Conservation (phyloP, 371 early-diverging fungal species). For the Lichtheimia hyalospora region DNA sequence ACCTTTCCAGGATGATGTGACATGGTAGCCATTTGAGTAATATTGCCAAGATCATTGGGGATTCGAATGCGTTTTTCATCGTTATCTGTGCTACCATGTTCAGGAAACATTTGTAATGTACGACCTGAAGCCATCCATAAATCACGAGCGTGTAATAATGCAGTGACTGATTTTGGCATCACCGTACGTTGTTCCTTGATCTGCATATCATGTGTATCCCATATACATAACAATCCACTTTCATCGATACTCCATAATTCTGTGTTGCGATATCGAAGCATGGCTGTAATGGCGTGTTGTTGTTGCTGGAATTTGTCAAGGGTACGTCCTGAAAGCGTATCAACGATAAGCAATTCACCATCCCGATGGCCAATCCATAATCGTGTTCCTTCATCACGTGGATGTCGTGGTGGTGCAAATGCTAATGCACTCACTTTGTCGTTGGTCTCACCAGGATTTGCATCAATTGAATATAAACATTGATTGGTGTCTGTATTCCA, state of each 20-base stretch:
- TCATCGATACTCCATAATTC: conserved; percentile 81
- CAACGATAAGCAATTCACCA: conserved; percentile 58
- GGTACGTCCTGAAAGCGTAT: conserved; percentile 45
- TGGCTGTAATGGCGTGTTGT: conserved; percentile 57
- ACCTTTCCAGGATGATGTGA: conserved; percentile 47
- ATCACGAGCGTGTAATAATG: conserved; percentile 45
- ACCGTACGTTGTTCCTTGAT: conserved; percentile 3
- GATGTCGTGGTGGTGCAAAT: conserved; percentile 40
- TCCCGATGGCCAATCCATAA: conserved; percentile 68
- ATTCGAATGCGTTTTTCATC: conserved; percentile 20
- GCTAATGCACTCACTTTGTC: conserved; percentile 31
- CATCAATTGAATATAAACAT: conserved; percentile 16
- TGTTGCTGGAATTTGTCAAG: conserved; percentile 59
- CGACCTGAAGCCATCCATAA: conserved; percentile 53
- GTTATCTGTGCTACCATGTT: conserved; percentile 3
- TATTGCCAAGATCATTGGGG: conserved; percentile 56
- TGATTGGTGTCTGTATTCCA: conserved; percentile 19
- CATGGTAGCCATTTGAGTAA: conserved; percentile 58
- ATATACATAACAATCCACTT: conserved; percentile 66
- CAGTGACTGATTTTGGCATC: conserved; percentile 20
- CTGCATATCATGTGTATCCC: conserved; percentile 49
- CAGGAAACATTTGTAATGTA: conserved; percentile 11
- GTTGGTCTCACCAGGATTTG: conserved; percentile 16
- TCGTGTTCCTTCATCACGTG: conserved; percentile 56
- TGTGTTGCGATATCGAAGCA: conserved; percentile 55